Conservation (phyloP, 169 alveolate genomes). For the Plasmodium gonderi region DNA sequence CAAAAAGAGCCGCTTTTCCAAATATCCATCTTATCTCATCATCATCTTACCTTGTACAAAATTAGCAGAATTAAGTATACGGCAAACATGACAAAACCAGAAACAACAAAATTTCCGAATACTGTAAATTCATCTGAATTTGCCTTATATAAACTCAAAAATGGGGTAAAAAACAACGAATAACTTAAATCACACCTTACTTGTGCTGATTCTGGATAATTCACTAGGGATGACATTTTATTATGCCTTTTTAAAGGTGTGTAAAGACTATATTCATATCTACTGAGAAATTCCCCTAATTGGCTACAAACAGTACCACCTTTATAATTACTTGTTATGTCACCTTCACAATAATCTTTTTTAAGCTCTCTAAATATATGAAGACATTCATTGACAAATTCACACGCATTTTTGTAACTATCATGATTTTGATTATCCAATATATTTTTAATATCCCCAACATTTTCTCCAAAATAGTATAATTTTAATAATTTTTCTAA, state of each 20-base stretch:
- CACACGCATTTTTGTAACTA: background rate
- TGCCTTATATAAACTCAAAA: background rate
- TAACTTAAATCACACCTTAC: background rate
- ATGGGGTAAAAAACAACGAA: background rate
- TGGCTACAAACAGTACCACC: background rate
- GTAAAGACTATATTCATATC: background rate
- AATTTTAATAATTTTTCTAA: background rate
- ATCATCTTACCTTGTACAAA: background rate
- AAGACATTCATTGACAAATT: background rate
- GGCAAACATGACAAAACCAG: background rate
- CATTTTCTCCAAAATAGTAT: background rate
- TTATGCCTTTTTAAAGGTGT: background rate
- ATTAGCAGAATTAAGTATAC: background rate
- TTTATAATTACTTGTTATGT: background rate
- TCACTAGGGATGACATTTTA: background rate
- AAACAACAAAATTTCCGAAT: background rate
- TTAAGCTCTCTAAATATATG: background rate
- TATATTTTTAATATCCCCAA: background rate
- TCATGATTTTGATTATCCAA: background rate
- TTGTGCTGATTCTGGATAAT: background rate
- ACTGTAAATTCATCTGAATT: background rate
- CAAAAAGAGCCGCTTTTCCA: background rate
- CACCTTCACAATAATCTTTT: background rate
- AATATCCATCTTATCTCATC: background rate
- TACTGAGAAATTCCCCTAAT: background rate